phyloP scores from a whole-genome alignment of 176 grass and related monocot species.

The Themeda triandra region DNA sequence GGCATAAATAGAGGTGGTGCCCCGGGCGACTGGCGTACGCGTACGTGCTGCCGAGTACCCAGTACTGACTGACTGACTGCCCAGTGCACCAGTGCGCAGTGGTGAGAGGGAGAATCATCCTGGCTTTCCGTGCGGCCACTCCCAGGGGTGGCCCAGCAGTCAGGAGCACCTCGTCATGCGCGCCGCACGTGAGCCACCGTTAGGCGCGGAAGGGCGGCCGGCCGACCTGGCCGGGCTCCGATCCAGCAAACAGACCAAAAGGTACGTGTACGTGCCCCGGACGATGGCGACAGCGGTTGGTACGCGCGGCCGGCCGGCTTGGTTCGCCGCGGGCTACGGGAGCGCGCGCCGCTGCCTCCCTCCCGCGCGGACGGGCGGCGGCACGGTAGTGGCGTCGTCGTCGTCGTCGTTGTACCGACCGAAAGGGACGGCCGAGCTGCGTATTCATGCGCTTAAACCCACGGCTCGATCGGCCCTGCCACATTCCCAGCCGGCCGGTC shows the following conservation, averaged over 20 bases:
- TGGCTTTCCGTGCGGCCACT: conserved; percentile 23
- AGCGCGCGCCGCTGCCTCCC: background rate
- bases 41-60: background rate
- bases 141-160: background rate
- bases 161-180: background rate
- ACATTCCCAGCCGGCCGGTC: background rate
- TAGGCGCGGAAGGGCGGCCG: background rate
- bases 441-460: conserved; percentile 13
- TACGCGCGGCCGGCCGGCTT: background rate
- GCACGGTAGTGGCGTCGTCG: background rate
- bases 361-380: background rate
- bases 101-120: conserved; percentile 17
- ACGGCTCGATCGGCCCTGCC: background rate
- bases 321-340: background rate
- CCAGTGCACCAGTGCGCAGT: background rate
- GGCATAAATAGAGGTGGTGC: conserved; percentile 37
- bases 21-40: background rate
- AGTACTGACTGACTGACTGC: background rate
- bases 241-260: background rate
- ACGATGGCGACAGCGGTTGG: conserved; percentile 22
- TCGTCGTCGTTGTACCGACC: background rate
- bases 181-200: background rate
- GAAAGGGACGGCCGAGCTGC: background rate
- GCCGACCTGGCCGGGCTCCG: background rate
- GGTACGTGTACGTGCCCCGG: background rate